Percentiles rank a stretch among this genome's conserved stretches.
These are phyloP conservation scores for Mycena rebaudengoi DNA, from an alignment of 768 basidiomycete species.

Conservation along the genomic window DNA sequence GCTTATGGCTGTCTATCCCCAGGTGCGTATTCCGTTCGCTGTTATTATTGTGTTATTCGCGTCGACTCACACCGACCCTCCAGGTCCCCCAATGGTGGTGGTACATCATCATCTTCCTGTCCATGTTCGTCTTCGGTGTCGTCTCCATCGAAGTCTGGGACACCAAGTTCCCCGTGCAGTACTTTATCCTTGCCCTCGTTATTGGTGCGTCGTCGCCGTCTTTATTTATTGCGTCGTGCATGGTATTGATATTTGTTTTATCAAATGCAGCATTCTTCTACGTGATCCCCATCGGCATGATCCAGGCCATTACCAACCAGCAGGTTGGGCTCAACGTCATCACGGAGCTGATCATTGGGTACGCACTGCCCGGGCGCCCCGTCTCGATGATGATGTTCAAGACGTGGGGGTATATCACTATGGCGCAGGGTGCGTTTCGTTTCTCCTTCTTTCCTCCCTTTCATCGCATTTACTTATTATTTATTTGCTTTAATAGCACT, in stretches of 20 bases:
- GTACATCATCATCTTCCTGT: conserved; percentile 72
- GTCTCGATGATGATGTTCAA: conserved; percentile 71
- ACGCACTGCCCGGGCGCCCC: conserved; percentile 34
- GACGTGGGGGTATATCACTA: conserved; percentile 79
- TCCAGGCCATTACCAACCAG: conserved; percentile 82
- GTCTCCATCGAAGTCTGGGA: conserved; percentile 63
- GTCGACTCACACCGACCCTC: neutral
- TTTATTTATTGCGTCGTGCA: neutral
- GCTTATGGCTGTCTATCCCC: conserved; percentile 78
- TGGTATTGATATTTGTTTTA: neutral
- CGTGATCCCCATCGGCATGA: conserved; percentile 73
- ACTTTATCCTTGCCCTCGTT: conserved; percentile 75
- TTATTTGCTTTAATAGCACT: too few species aligned
- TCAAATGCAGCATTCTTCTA: conserved; percentile 60
- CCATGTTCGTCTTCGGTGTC: conserved; percentile 59
- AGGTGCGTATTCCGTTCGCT: too few species aligned
- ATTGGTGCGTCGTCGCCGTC: conserved; percentile 49
- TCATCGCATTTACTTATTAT: too few species aligned
- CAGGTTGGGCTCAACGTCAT: conserved; percentile 80
- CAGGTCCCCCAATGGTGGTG: conserved; percentile 87
- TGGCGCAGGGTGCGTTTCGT: conserved; percentile 42
- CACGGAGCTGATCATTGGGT: conserved; percentile 84
- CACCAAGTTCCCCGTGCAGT: conserved; percentile 56
- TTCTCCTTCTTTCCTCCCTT: neutral
- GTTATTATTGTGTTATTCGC: too few species aligned